Evolutionary conservation across 2,329 filamentous ascomycete species (phyloP).

Genomic region (Cladophialophora bantiana): DNA sequence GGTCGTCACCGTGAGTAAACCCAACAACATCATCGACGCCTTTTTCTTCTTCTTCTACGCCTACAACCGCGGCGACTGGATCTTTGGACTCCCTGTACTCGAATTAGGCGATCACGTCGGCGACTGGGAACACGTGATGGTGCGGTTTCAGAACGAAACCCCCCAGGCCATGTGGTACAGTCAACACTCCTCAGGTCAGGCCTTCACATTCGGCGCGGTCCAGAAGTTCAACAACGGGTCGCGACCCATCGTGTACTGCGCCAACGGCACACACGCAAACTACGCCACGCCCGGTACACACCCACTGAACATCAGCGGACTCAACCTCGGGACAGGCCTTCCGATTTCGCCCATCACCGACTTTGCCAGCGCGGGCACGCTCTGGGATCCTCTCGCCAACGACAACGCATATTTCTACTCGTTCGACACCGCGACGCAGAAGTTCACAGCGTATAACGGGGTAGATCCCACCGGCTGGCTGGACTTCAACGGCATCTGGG

Average conservation of each 20-base stretch:
- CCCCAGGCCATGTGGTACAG: slow-evolving; percentile 68
- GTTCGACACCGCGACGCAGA: slow-evolving; percentile 53
- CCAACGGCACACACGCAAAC: slow-evolving; percentile 69
- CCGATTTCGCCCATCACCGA: slow-evolving; percentile 60
- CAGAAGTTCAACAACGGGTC: slow-evolving; percentile 56
- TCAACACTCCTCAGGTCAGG: slow-evolving; percentile 68
- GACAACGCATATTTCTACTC: slow-evolving; percentile 63
- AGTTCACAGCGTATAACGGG: slow-evolving; percentile 58
- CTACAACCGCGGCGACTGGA: slow-evolving; percentile 52
- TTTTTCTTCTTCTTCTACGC: slow-evolving; percentile 71
- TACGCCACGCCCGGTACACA: slow-evolving; percentile 67
- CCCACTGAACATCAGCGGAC: slow-evolving; percentile 68
- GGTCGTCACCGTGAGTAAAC: slow-evolving; percentile 66
- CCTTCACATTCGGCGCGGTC: slow-evolving; percentile 63
- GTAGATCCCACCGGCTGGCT: slow-evolving; percentile 62
- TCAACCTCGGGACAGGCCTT: slow-evolving; percentile 55
- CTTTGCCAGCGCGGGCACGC: slow-evolving; percentile 59
- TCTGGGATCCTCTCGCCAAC: slow-evolving; percentile 67
- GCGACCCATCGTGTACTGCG: slow-evolving; percentile 65
- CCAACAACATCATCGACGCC: slow-evolving; percentile 60
- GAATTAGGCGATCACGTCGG: slow-evolving; percentile 68
- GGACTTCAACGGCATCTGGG: slow-evolving; percentile 66
- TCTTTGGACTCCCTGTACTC: slow-evolving; percentile 46
- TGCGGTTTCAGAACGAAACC: slow-evolving; percentile 65
- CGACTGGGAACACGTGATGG: slow-evolving; percentile 58